These are phyloP conservation scores for Amauroascus verrucosus DNA, from an alignment of 2,329 filamentous ascomycete genomes.

Conservation along the genomic window DNA sequence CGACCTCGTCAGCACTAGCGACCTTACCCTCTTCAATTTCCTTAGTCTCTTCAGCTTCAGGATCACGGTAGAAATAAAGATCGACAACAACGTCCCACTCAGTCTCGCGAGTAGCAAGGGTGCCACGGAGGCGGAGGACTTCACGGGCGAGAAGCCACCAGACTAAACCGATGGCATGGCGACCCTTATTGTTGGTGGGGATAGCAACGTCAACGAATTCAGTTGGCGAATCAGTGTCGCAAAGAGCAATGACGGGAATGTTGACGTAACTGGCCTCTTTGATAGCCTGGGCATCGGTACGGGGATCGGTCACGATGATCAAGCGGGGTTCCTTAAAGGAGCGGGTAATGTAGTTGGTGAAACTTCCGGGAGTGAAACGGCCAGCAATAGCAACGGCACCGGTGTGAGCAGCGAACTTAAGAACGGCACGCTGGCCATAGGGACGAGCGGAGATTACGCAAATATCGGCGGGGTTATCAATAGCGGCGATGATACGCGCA, in stretches of 20 bases:
- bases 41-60: conserved; percentile 98
- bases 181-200: conserved; percentile 99
- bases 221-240: conserved; percentile 98
- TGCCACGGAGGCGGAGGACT: conserved; percentile 96
- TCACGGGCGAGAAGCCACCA: conserved; percentile 99
- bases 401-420: conserved; percentile 99
- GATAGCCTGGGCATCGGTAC: conserved; percentile 99
- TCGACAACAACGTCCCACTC: conserved; percentile 99
- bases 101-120: conserved; percentile 87
- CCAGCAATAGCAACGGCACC: conserved; percentile 96
- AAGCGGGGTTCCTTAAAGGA: conserved; percentile 99
- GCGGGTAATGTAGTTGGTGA: conserved; percentile 99
- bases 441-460: conserved; percentile 99
- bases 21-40: conserved; percentile 80
- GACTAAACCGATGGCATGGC: conserved; percentile 93
- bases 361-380: conserved; percentile 99
- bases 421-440: conserved; percentile 97
- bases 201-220: conserved; percentile 99
- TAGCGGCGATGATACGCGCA: conserved; percentile 94
- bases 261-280: conserved; percentile 99
- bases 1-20: conserved; percentile 74
- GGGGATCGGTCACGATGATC: conserved; percentile 98
- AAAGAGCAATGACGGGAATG: conserved; percentile 98
- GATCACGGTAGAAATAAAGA: conserved; percentile 99
- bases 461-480: conserved; percentile 99